Evolutionary conservation across 108 stramenopile genomes (phyloP), one percentile per base, ranked within the genome.

Genomic region (Skeletonema potamos): DNA sequence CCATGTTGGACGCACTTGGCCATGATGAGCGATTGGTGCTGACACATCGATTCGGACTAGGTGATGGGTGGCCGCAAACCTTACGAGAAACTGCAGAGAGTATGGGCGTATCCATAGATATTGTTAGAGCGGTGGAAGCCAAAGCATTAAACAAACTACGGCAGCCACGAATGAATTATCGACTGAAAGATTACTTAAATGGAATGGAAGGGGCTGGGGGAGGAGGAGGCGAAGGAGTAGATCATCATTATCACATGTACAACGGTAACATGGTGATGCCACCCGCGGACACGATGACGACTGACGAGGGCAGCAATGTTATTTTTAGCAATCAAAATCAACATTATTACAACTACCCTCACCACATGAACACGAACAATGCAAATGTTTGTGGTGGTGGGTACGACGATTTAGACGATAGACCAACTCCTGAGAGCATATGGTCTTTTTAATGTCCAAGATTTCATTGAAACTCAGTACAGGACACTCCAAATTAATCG

Each of bases 121-220:
- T 89, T 34, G 92, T 96, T 15, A 85, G 96, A 24, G 74, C 82
- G 55, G 84, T 96, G 22, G 96, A 98, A 83, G 86, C 92, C 8
- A 62, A 84, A 69, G 97, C 96, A n/a, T 73, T 98, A 55, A 86
- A 92, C 74, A 97, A 98, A 77, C 82, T 98, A 36, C 83, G 94
- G 15, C 82, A 85, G 51, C 94, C 94, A 33, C 74, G 83, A 60
- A 73, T 85, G 70, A 95, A 87, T 66, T 88, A 92, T 64, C 73
- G 83, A 28, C 58, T 95, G 57, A 89, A 90, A 63, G 85, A 85
- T 56, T 94, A 87, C 58, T 68, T 94, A 24, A 69, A 56, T 2
- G 66, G 72, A n/a, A 30, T 39, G 11, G 74, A 68, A 43, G 74
- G 13, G 18, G 54, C 26, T 4, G 28, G 66, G 41, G 17, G 41